phyloP scores from a whole-genome alignment of 129 eudicot species.

The Flaveria trinervia region DNA sequence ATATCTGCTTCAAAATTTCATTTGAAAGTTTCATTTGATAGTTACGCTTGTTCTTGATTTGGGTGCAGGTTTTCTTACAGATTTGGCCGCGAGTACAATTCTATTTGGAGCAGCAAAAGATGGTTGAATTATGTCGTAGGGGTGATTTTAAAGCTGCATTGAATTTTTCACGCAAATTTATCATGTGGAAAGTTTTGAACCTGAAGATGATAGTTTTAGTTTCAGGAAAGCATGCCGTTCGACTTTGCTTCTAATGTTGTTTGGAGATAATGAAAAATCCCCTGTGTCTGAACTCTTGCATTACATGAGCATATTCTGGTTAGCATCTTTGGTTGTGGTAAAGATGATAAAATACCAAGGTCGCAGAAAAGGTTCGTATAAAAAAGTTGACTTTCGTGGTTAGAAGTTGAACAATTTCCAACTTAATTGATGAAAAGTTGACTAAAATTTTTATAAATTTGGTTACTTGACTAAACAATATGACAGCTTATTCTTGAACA shows the following conservation, averaged over 20 bases:
- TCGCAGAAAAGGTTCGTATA: background rate
- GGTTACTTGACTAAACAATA: background rate
- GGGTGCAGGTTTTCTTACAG: too few relatives aligned
- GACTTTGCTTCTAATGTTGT: conserved; percentile 2
- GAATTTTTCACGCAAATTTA: too few relatives aligned
- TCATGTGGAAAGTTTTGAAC: too few relatives aligned
- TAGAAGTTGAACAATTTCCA: background rate
- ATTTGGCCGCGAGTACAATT: too few relatives aligned
- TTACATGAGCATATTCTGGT: background rate
- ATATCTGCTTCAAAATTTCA: too few relatives aligned
- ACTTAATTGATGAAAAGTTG: background rate
- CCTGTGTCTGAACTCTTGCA: background rate
- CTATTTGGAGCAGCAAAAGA: too few relatives aligned
- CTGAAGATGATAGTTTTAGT: too few relatives aligned
- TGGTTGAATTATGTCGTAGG: too few relatives aligned
- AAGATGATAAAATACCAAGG: background rate
- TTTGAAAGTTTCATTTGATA: too few relatives aligned
- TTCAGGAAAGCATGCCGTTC: background rate
- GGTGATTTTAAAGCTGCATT: too few relatives aligned
- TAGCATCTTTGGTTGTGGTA: background rate
- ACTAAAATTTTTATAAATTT: background rate
- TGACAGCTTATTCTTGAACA: background rate
- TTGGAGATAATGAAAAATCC: background rate
- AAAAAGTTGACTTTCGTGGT: background rate
- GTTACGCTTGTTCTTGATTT: too few relatives aligned